Evolutionary conservation across 2,329 filamentous ascomycete species (phyloP), one percentile per base, ranked within the genome.

Genomic region (Claviceps quebecensis): DNA sequence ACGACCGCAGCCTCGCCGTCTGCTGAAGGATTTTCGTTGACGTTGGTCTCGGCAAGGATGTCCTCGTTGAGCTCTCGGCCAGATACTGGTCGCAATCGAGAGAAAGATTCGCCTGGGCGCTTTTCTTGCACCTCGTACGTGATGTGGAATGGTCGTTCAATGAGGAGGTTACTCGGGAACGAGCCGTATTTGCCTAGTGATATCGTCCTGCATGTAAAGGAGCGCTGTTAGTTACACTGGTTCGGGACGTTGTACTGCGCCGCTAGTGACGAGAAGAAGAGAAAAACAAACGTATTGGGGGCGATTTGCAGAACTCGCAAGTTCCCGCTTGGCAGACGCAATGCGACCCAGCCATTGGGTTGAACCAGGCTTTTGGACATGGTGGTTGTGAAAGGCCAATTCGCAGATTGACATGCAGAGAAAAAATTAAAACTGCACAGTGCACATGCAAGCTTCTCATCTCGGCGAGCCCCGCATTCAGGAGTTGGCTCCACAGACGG

Each of bases 141-240:
- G 54, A 94, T 73, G 70, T 95, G 81, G 64, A 87, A 95, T 0
- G 93, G 93, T 7, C 93, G 83, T n/a, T 88, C 85, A 56, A 98
- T 79, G 45, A 98, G 80, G 36, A 93, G 78, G 63, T 97, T 96
- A 49, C 87, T 82, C 16, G 87, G 84, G 63, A 98, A 96, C 2
- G 81, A 81, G 56, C 93, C 93, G 65, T 93, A 95, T 78, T 96
- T 97, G 52, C 89, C 89, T 37, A 97, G 74, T 1, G 87, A 88
- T 57, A 97, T 85, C 45, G 81, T 87, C 41, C 90, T 96, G 59
- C 40, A 64, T 8, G 22, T 22, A 40, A 40, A 17, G 38, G 29
- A 38, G 36, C 9, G 62, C 50, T 41, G 58, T 66, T 54, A 63
- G 60, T 34, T 53, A 54, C 26, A 17, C 13, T 46, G 43, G n/a